Evolutionary conservation across 2,329 filamentous ascomycete genomes (phyloP).

Genomic region (Stachybotrys chartarum): DNA sequence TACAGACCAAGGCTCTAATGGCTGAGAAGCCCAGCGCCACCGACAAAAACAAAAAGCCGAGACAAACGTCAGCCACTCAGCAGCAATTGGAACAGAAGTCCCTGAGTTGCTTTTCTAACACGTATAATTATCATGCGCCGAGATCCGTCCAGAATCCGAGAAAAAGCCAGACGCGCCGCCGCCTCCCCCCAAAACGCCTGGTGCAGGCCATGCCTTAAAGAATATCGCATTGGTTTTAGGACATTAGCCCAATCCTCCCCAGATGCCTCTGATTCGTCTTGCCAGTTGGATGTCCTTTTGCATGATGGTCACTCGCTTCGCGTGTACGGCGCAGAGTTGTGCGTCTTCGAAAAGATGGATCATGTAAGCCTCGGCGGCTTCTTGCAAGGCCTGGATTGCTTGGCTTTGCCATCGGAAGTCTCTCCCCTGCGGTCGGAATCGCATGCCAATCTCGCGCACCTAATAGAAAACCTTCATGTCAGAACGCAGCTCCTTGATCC

Average conservation of each 20-base stretch:
- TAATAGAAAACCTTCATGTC: slow-evolving; percentile 9
- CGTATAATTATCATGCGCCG: too few species aligned
- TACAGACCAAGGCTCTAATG: background rate
- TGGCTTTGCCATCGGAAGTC: slow-evolving; percentile 94
- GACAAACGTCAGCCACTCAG: too few species aligned
- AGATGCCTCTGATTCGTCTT: slow-evolving; percentile 68
- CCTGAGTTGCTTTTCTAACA: too few species aligned
- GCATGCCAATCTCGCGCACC: slow-evolving; percentile 62
- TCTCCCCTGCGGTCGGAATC: slow-evolving; percentile 52
- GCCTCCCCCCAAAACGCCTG: too few species aligned
- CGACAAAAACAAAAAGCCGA: background rate
- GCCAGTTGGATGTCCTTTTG: slow-evolving; percentile 97
- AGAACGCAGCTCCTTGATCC: background rate
- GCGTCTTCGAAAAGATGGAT: slow-evolving; percentile 81
- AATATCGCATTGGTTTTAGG: background rate
- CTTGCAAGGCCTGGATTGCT: slow-evolving; percentile 86
- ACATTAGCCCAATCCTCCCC: slow-evolving; percentile 57
- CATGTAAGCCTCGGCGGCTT: slow-evolving; percentile 92
- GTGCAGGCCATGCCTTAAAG: too few species aligned
- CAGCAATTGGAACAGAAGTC: too few species aligned
- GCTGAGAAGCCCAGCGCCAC: background rate
- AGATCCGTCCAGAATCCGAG: too few species aligned
- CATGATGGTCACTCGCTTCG: slow-evolving; percentile 95
- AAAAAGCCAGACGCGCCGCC: too few species aligned
- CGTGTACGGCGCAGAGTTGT: slow-evolving; percentile 93